These are phyloP conservation scores for Iris pallida DNA, from an alignment of 116 monocot genomes.

Conservation along the genomic window DNA sequence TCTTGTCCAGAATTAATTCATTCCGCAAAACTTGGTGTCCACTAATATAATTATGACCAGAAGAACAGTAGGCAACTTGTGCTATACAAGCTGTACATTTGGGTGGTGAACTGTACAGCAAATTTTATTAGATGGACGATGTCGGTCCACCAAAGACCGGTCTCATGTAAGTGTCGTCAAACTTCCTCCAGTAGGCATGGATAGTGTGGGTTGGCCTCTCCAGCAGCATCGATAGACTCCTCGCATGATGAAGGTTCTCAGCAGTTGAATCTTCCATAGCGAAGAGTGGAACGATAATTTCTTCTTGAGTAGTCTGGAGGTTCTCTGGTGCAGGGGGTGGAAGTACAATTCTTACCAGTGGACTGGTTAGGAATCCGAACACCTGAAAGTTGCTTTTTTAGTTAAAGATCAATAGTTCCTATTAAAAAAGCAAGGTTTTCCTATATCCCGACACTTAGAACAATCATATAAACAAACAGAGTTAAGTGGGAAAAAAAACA, in stretches of 20 bases:
- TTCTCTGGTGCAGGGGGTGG: neutral
- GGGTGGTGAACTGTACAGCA: no score
- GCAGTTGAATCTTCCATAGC: neutral
- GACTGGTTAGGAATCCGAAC: neutral
- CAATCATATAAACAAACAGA: no score
- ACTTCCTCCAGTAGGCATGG: conserved; percentile 23
- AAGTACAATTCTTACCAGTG: conserved; percentile 6
- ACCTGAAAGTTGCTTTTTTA: no score
- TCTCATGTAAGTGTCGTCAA: conserved; percentile 22
- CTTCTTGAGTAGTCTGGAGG: neutral
- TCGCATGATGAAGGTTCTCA: neutral
- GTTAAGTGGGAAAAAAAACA: no score
- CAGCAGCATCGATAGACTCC: conserved; percentile 4
- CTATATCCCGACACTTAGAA: no score
- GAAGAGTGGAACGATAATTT: conserved; percentile 3
- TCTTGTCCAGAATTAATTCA: no score
- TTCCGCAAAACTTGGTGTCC: no score
- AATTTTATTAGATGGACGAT: neutral
- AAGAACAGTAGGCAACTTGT: no score
- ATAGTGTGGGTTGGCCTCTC: conserved; percentile 16
- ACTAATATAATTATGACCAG: no score
- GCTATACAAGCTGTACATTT: no score
- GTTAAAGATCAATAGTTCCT: no score
- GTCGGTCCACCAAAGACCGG: conserved; percentile 18
- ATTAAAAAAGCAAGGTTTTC: no score